Conservation (phyloP, 2,329 filamentous ascomycete species). For the Fusarium verticillioides region DNA sequence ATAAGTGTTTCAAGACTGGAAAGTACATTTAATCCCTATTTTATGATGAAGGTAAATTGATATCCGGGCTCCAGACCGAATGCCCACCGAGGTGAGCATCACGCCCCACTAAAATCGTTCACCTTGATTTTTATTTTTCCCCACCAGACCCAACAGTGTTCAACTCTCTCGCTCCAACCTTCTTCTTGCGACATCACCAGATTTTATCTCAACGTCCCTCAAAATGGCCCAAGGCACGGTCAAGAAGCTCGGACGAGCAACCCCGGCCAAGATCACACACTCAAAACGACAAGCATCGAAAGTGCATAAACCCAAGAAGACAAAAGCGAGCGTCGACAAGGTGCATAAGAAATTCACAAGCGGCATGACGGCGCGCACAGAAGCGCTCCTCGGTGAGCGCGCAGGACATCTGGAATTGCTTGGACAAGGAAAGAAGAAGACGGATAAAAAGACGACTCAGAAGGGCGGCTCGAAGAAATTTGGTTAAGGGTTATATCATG, state of each 20-base stretch:
- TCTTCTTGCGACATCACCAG: not conserved
- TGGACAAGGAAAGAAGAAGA: slow-evolving; percentile 67
- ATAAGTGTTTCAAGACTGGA: not conserved
- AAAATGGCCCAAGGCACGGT: slow-evolving; percentile 66
- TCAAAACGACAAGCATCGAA: slow-evolving; percentile 58
- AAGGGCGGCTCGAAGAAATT: slow-evolving; percentile 67
- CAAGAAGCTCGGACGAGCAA: slow-evolving; percentile 58
- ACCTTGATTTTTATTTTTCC: slow-evolving; percentile 37
- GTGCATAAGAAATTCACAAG: slow-evolving; percentile 65
- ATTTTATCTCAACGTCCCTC: not conserved
- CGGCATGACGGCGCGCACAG: slow-evolving; percentile 65
- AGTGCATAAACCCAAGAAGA: slow-evolving; percentile 61
- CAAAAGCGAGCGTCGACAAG: slow-evolving; percentile 61
- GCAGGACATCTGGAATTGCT: slow-evolving; percentile 70
- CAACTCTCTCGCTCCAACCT: slow-evolving; percentile 50
- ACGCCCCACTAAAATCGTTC: slow-evolving; percentile 27
- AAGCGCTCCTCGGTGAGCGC: slow-evolving; percentile 67
- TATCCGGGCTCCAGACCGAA: not conserved
- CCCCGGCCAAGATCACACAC: slow-evolving; percentile 54
- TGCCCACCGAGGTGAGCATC: slow-evolving; percentile 17
- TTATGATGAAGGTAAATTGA: not conserved
- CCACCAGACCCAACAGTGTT: slow-evolving; percentile 1
- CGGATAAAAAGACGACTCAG: slow-evolving; percentile 52
- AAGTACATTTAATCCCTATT: not conserved
- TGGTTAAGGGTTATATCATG: slow-evolving; percentile 53